Evolutionary conservation across 352 stramenopile genomes (phyloP).

Genomic region (Globisporangium heterothallicum): DNA sequence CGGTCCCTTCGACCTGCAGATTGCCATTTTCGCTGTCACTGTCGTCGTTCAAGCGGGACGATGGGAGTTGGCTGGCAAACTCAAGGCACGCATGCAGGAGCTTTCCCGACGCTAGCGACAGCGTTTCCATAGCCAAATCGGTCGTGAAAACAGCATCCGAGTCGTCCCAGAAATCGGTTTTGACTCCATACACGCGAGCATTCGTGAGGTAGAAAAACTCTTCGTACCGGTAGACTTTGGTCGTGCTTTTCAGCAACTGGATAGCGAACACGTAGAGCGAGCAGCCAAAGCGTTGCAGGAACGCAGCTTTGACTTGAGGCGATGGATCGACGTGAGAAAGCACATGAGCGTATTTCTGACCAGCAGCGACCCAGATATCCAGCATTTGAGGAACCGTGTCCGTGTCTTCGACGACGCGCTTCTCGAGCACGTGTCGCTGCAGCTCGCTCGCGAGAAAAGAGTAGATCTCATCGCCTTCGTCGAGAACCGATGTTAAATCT

Average conservation of each 20-base stretch:
- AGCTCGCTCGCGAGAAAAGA: conserved; percentile 42
- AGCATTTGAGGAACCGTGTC: conserved; percentile 51
- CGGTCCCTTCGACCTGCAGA: conserved; percentile 2
- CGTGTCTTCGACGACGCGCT: conserved; percentile 22
- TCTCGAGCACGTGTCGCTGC: conserved; percentile 25
- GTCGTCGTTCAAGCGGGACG: not conserved
- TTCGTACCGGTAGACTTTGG: conserved; percentile 60
- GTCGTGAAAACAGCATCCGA: conserved; percentile 24
- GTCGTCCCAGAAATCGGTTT: conserved; percentile 34
- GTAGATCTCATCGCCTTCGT: conserved; percentile 65
- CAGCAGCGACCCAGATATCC: conserved; percentile 57
- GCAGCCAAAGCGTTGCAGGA: conserved; percentile 45
- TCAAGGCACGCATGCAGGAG: conserved; percentile 32
- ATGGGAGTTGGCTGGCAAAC: conserved; percentile 4
- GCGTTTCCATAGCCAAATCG: conserved; percentile 49
- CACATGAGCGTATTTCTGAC: conserved; percentile 63
- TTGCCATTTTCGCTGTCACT: not conserved
- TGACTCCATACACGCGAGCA: conserved; percentile 33
- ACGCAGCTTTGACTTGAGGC: conserved; percentile 14
- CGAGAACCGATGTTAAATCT: conserved; percentile 21
- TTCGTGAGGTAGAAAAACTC: conserved; percentile 56
- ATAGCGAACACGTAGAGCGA: conserved; percentile 58
- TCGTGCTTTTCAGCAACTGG: conserved; percentile 55
- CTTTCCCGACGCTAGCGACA: conserved; percentile 60
- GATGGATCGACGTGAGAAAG: conserved; percentile 28